phyloP scores from a whole-genome alignment of 2,329 filamentous ascomycete species.

The Fusarium tanahbumbuense region DNA sequence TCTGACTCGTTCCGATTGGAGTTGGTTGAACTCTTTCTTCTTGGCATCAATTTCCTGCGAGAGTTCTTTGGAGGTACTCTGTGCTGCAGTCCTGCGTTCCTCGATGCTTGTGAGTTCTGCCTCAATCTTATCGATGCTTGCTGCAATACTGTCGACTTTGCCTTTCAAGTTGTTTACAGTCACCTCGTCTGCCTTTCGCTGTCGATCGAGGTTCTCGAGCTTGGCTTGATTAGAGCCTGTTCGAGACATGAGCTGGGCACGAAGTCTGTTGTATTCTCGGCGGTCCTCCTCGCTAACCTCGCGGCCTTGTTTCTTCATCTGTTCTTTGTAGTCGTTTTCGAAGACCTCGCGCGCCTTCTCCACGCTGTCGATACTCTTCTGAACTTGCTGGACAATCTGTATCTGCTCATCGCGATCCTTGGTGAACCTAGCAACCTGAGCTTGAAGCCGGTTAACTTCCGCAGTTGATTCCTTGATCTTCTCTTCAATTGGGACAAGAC shows the following conservation, averaged over 20 bases:
- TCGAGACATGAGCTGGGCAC: slow-evolving; percentile 84
- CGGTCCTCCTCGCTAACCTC: slow-evolving; percentile 87
- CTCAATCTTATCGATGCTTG: slow-evolving; percentile 78
- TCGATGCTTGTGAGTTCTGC: slow-evolving; percentile 76
- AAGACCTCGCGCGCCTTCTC: slow-evolving; percentile 90
- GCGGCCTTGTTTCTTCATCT: slow-evolving; percentile 86
- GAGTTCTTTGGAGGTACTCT: slow-evolving; percentile 73
- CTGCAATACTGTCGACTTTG: slow-evolving; percentile 83
- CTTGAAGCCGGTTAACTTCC: slow-evolving; percentile 75
- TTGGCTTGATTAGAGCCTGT: slow-evolving; percentile 84
- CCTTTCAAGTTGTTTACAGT: slow-evolving; percentile 89
- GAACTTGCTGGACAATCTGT: slow-evolving; percentile 75
- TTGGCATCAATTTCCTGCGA: slow-evolving; percentile 83
- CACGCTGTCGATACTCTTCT: slow-evolving; percentile 85
- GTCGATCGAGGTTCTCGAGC: slow-evolving; percentile 86
- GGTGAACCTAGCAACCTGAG: slow-evolving; percentile 75
- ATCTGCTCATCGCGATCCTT: slow-evolving; percentile 82
- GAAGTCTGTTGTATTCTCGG: slow-evolving; percentile 87
- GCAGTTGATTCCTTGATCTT: slow-evolving; percentile 84
- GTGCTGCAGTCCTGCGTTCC: slow-evolving; percentile 73
- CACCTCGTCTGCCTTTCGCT: slow-evolving; percentile 91
- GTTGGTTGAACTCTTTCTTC: slow-evolving; percentile 88
- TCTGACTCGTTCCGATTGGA: slow-evolving; percentile 85
- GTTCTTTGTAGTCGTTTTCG: slow-evolving; percentile 87
- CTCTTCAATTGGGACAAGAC: slow-evolving; percentile 88